phyloP scores from a whole-genome alignment of 225 moss, liverwort and hornwort genomes.

The Marchantia polymorpha region DNA sequence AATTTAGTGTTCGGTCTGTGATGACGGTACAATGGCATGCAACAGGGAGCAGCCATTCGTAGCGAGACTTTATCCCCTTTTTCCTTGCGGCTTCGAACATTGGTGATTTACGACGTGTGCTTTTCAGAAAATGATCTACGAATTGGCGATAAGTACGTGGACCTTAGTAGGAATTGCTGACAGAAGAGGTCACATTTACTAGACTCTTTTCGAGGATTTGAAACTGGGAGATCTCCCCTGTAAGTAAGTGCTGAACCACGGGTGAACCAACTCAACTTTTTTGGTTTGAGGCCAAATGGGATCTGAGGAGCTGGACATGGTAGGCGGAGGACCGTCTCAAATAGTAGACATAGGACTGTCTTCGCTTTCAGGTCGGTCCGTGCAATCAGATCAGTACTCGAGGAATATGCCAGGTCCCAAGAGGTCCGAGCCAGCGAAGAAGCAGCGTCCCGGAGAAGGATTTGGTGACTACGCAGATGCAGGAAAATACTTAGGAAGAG shows the following conservation, averaged over 20 bases:
- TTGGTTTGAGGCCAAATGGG: slow-evolving; percentile 35
- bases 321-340: slow-evolving; percentile 60
- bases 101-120: not conserved
- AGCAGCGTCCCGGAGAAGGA: slow-evolving; percentile 31
- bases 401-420: slow-evolving; percentile 32
- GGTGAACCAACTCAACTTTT: slow-evolving; percentile 11
- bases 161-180: slow-evolving; percentile 13
- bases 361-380: slow-evolving; percentile 50
- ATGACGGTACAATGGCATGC: not conserved
- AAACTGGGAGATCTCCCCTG: not conserved
- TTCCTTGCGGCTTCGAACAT: not conserved
- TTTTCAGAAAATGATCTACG: slow-evolving; percentile 1
- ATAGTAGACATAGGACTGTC: slow-evolving; percentile 63
- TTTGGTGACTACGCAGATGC: slow-evolving; percentile 42
- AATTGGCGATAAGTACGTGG: not conserved
- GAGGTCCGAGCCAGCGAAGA: slow-evolving; percentile 33
- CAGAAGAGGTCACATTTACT: not conserved
- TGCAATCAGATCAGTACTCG: slow-evolving; percentile 50
- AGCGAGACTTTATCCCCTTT: not conserved
- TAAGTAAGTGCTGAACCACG: not conserved
- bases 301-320: slow-evolving; percentile 61
- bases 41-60: slow-evolving; percentile 1
- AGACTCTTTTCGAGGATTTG: slow-evolving; percentile 2
- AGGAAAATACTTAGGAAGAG: slow-evolving; percentile 34
- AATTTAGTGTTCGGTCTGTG: not conserved